A percentile compares a stretch with the other conserved stretches of the same genome.
These are phyloP conservation scores for Penicillium taxi DNA, from an alignment of 495 filamentous ascomycete genomes.

Conservation along the genomic window DNA sequence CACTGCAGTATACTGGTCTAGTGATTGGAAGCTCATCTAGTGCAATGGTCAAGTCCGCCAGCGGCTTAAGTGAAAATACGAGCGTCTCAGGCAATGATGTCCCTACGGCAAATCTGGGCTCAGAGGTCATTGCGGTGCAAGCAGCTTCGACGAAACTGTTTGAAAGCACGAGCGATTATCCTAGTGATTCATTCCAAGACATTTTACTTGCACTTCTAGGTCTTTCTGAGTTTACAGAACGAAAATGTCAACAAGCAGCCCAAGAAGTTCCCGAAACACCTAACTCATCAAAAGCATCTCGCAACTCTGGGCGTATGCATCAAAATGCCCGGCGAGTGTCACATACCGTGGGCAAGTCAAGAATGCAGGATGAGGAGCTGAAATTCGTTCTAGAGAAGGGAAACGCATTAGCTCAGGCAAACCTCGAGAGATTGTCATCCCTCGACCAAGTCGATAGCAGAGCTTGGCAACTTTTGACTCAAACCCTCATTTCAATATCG, in stretches of 20 bases:
- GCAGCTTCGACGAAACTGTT: slow-evolving; percentile 79
- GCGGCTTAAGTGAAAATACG: slow-evolving; percentile 22
- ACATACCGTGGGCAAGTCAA: slow-evolving; percentile 31
- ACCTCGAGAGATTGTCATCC: slow-evolving; percentile 64
- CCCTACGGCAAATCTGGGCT: slow-evolving; percentile 52
- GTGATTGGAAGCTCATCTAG: slow-evolving; percentile 56
- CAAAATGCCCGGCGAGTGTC: slow-evolving; percentile 56
- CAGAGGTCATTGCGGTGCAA: slow-evolving; percentile 81
- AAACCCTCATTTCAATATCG: slow-evolving; percentile 60
- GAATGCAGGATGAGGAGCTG: slow-evolving; percentile 41
- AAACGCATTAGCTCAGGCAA: slow-evolving; percentile 67
- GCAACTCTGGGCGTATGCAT: slow-evolving; percentile 33
- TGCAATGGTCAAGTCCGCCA: slow-evolving; percentile 24
- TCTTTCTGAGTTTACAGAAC: slow-evolving; percentile 43
- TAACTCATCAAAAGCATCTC: slow-evolving; percentile 26
- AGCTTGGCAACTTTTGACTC: slow-evolving; percentile 68
- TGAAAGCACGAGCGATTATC: slow-evolving; percentile 83
- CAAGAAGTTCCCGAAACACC: slow-evolving; percentile 14
- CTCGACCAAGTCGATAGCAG: slow-evolving; percentile 50
- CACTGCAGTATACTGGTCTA: slow-evolving; percentile 82
- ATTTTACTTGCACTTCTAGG: slow-evolving; percentile 67
- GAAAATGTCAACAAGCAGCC: slow-evolving; percentile 20
- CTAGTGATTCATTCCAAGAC: slow-evolving; percentile 69
- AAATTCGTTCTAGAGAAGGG: slow-evolving; percentile 76
- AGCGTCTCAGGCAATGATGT: slow-evolving; percentile 37